These are phyloP conservation scores for Aureobasidium sp. DNA, from an alignment of 2,329 filamentous ascomycete genomes.

Conservation along the genomic window DNA sequence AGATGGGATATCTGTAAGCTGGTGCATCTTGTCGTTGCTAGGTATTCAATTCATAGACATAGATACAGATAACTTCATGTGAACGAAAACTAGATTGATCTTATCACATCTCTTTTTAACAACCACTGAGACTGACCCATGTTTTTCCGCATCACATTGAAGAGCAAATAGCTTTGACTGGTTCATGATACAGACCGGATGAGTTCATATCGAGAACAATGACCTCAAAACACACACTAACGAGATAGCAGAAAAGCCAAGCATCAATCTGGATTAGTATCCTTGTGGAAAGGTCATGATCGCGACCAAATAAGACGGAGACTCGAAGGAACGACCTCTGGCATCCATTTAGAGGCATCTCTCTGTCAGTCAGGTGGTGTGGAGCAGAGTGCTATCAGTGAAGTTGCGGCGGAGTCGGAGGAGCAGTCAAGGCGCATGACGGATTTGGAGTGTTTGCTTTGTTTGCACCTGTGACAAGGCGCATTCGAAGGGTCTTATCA, in stretches of 20 bases:
- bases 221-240: no score
- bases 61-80: not conserved
- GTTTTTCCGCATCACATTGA: not conserved
- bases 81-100: no score
- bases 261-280: no score
- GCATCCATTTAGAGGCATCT: not conserved
- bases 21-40: not conserved
- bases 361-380: not conserved
- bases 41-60: not conserved
- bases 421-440: not conserved
- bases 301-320: no score
- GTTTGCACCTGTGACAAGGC: not conserved
- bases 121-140: not conserved
- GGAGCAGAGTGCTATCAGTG: not conserved
- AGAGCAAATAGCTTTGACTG: not conserved
- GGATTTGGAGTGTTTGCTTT: constrained; percentile 1
- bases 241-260: no score
- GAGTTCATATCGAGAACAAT: no score
- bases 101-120: not conserved
- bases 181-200: no score
- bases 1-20: not conserved
- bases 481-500: constrained; percentile 1
- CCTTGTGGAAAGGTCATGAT: no score
- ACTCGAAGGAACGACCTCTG: no score
- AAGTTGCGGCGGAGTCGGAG: not conserved